A percentile compares a stretch with the other conserved stretches of the same genome.
These are phyloP conservation scores for Cairneyella variabilis DNA, from an alignment of 495 filamentous ascomycete genomes.

Conservation along the genomic window DNA sequence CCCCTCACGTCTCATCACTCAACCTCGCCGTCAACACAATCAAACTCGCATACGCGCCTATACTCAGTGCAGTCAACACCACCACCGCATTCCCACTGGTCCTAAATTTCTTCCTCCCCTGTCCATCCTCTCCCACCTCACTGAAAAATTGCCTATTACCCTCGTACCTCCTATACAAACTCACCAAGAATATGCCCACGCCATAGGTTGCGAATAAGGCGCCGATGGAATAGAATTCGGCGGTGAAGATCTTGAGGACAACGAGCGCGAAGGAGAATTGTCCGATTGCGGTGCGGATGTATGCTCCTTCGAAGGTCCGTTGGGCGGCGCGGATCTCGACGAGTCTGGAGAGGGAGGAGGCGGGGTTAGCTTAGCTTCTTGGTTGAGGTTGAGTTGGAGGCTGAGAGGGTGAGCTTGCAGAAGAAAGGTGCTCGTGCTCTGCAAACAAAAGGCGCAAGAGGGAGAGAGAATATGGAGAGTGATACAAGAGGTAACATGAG, in stretches of 20 bases:
- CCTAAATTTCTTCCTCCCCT: constrained; percentile 71
- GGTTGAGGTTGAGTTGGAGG: neutral
- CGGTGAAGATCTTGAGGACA: constrained; percentile 93
- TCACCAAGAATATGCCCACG: constrained; percentile 73
- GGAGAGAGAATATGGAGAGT: no score
- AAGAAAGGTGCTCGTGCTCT: neutral
- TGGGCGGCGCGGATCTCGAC: constrained; percentile 93
- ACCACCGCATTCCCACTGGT: constrained; percentile 83
- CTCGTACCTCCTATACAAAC: constrained; percentile 76
- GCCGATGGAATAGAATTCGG: constrained; percentile 90
- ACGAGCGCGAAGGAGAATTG: constrained; percentile 95
- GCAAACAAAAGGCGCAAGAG: neutral
- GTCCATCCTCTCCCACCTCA: constrained; percentile 62
- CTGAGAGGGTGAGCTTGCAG: neutral
- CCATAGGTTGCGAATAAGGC: constrained; percentile 92
- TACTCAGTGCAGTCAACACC: constrained; percentile 75
- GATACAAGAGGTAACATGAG: no score
- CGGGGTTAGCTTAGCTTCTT: constrained; percentile 10
- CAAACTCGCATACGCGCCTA: constrained; percentile 77
- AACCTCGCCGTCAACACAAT: constrained; percentile 58
- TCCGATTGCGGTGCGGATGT: constrained; percentile 86
- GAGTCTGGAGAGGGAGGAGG: constrained; percentile 41
- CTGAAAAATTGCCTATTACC: constrained; percentile 94
- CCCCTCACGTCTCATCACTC: constrained; percentile 9
- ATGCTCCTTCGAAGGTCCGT: constrained; percentile 95